Conservation (phyloP, 2,329 filamentous ascomycete species). For the Tolypocladium endophyticum region DNA sequence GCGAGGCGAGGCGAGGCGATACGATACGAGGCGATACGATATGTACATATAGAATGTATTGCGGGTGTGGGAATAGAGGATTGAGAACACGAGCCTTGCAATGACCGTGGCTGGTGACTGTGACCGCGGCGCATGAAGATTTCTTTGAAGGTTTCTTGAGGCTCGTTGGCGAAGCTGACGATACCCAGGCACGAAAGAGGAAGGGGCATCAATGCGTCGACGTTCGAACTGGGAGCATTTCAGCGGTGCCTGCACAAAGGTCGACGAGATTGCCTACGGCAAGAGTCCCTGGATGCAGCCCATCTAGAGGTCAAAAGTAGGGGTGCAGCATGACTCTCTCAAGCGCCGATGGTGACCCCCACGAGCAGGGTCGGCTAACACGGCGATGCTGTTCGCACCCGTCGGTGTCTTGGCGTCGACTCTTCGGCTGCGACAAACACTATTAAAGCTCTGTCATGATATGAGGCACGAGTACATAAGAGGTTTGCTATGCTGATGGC, state of each 20-base stretch:
- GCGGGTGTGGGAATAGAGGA: background rate
- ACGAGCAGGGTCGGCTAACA: too few species aligned
- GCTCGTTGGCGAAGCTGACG: background rate
- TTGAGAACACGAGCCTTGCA: background rate
- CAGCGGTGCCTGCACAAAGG: background rate
- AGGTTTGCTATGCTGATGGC: conserved; percentile 57
- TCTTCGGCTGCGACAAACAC: conserved; percentile 30
- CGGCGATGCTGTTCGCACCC: too few species aligned
- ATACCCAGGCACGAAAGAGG: background rate
- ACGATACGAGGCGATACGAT: background rate
- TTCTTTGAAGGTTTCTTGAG: background rate
- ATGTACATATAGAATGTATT: background rate
- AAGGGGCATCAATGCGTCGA: background rate
- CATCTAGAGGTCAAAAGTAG: background rate
- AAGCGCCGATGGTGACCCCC: too few species aligned
- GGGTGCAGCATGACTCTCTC: background rate
- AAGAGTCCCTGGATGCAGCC: background rate
- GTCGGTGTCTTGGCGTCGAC: background rate
- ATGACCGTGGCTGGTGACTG: background rate
- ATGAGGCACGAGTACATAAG: conserved; percentile 8
- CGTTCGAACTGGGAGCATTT: background rate
- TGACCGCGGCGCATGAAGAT: background rate
- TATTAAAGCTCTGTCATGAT: conserved; percentile 34
- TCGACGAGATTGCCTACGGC: conserved; percentile 10
- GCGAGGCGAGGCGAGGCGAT: background rate